Evolutionary conservation across 2,329 filamentous ascomycete genomes (phyloP).

Genomic region (Didymella segeticola): DNA sequence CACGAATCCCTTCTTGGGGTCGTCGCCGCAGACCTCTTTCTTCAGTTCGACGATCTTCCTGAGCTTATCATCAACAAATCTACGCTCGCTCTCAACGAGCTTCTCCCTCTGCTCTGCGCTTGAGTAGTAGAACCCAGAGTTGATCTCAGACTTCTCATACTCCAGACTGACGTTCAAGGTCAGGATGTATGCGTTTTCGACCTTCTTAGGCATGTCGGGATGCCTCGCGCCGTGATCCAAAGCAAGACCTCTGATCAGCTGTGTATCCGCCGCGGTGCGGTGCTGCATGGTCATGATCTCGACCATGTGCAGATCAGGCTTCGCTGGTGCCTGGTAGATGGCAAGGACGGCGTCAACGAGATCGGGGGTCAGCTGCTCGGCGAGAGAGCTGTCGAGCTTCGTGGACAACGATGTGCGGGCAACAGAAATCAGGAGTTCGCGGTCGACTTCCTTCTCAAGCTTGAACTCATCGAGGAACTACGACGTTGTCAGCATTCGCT

Average conservation of each 20-base stretch:
- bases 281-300: slow-evolving; percentile 99
- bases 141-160: slow-evolving; percentile 99
- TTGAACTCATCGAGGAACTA: slow-evolving; percentile 96
- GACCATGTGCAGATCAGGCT: slow-evolving; percentile 98
- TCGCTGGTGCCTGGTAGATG: slow-evolving; percentile 86
- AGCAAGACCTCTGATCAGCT: slow-evolving; percentile 90
- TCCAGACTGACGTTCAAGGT: slow-evolving; percentile 96
- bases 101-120: slow-evolving; percentile 97
- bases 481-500: slow-evolving; percentile 11
- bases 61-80: slow-evolving; percentile 94
- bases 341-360: slow-evolving; percentile 96
- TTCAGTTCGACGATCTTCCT: slow-evolving; percentile 98
- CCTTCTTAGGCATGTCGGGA: slow-evolving; percentile 96
- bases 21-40: slow-evolving; percentile 94
- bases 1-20: slow-evolving; percentile 94
- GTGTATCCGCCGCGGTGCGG: slow-evolving; percentile 91
- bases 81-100: slow-evolving; percentile 94
- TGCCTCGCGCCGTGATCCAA: slow-evolving; percentile 95
- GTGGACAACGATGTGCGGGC: slow-evolving; percentile 94
- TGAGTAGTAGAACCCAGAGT: slow-evolving; percentile 98
- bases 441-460: slow-evolving; percentile 83
- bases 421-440: slow-evolving; percentile 91
- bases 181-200: slow-evolving; percentile 94
- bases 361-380: slow-evolving; percentile 88
- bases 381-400: slow-evolving; percentile 88